These are phyloP conservation scores for Phoma herbarum DNA, from an alignment of 2,329 filamentous ascomycete species.

Conservation along the genomic window DNA sequence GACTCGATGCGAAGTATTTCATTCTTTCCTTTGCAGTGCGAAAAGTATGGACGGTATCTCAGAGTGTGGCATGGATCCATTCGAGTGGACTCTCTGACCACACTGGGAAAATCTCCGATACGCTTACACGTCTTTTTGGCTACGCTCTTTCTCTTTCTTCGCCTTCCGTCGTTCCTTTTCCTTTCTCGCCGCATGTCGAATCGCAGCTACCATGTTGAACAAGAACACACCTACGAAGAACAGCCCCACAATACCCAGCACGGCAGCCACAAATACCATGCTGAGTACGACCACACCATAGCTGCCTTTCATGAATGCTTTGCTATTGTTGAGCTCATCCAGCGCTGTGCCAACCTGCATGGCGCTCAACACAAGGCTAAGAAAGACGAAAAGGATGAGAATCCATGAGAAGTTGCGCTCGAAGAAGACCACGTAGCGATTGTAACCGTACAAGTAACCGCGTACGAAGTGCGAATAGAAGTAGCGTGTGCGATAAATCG, in stretches of 20 bases:
- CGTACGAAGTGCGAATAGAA: conserved; percentile 47
- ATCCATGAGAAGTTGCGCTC: conserved; percentile 51
- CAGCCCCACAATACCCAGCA: conserved; percentile 37
- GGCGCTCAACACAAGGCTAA: conserved; percentile 47
- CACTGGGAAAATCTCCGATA: no score
- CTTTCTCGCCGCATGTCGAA: conserved; percentile 46
- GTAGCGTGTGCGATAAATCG: conserved; percentile 47
- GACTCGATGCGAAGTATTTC: no score
- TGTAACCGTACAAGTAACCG: conserved; percentile 52
- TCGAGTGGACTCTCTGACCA: no score
- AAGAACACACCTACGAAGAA: conserved; percentile 47
- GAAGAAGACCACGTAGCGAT: conserved; percentile 52
- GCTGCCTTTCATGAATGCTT: conserved; percentile 36
- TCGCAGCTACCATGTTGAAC: conserved; percentile 49
- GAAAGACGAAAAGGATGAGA: conserved; percentile 50
- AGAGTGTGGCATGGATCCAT: no score
- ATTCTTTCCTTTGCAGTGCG: no score
- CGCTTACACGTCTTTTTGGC: background rate
- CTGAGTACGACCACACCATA: conserved; percentile 50
- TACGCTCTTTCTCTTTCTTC: conserved; percentile 11
- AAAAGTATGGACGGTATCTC: no score
- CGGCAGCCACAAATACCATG: conserved; percentile 43
- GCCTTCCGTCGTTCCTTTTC: conserved; percentile 43
- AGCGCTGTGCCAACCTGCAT: conserved; percentile 51
- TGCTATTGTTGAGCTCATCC: conserved; percentile 32